Base-by-base conservation (phyloP, 352 stramenopile genomes). In the Phytophthora boehmeriae region DNA sequence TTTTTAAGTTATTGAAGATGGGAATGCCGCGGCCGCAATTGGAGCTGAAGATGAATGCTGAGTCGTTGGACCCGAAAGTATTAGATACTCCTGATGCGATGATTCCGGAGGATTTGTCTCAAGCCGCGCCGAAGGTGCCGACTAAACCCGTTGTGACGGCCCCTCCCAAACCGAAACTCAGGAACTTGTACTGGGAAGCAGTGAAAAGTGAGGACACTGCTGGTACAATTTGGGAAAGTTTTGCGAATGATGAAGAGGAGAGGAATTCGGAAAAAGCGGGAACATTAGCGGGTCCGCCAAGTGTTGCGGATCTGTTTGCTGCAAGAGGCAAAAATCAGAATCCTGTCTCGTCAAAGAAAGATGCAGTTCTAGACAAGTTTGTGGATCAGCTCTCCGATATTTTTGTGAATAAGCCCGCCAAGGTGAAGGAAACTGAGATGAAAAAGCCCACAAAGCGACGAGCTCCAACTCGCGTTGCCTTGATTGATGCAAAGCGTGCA, bases 1-100 rank as follows among this genome's bases (percentile, higher is more conserved):
- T 98, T 80, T 98, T 98, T 77, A 98, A 98, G 70, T 95, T 99
- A 86, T 72, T 95, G 38, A 98, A 97, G 67, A 93, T 98, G 72
- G 94, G 93, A 5, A 94, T 99, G 83, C 96, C 96, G 8, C 81
- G 89, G 45, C 83, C 87, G 19, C 93, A 96, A 35, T 76, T 98
- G 8, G 92, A 98, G 52, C 69, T 98, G 66, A 97, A 96, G 32
- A 97, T 98, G 90, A 81, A 46, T 8, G 83, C 89, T 10, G 96
- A 98, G 74, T 90, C 90, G 9, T 69, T 98, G 47, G 92, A 98
- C 62, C 68, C 84, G 23, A 86, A 76, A 45, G 58, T 98, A 38
- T 84, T 99, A 63, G 91, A 98, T 55, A 85, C 71, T 32, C 87
- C 85, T 0, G 86, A 93, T n/a, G 68, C 61, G 14, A 78, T 91